Conservation (phyloP, 1,284 basidiomycete genomes). For the Cyathus pygmaeus region DNA sequence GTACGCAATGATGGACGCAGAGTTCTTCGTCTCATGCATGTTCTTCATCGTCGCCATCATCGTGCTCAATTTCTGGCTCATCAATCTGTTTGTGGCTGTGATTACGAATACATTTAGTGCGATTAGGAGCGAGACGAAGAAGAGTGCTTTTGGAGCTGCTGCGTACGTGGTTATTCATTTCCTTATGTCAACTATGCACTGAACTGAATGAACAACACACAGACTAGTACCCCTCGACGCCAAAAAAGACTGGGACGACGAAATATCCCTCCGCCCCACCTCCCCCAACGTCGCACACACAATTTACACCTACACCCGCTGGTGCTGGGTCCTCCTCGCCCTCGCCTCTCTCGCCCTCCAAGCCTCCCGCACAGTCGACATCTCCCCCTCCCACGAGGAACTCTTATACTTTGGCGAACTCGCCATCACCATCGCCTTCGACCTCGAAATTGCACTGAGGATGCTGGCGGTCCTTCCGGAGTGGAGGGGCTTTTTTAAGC, state of each 20-base stretch:
- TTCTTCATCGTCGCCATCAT: constrained; percentile 91
- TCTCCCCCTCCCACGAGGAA: constrained; percentile 55
- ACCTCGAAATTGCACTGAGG: constrained; percentile 88
- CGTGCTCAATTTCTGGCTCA: constrained; percentile 92
- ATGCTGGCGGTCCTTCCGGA: constrained; percentile 81
- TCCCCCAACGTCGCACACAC: constrained; percentile 58
- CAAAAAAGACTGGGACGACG: constrained; percentile 67
- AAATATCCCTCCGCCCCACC: constrained; percentile 46
- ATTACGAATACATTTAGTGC: constrained; percentile 96
- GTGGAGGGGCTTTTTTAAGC: constrained; percentile 83
- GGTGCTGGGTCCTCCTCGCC: constrained; percentile 84
- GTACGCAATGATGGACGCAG: constrained; percentile 93
- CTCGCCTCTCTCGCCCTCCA: constrained; percentile 81
- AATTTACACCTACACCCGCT: constrained; percentile 70
- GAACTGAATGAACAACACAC: constrained; percentile 2
- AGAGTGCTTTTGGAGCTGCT: constrained; percentile 90
- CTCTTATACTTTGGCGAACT: constrained; percentile 79
- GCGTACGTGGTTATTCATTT: constrained; percentile 53
- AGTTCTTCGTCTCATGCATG: constrained; percentile 87
- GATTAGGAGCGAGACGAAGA: constrained; percentile 88
- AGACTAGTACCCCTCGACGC: constrained; percentile 61
- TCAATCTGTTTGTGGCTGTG: constrained; percentile 95
- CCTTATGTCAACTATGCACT: constrained; percentile 6
- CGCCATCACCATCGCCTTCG: constrained; percentile 86
- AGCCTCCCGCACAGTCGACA: constrained; percentile 75